These are phyloP conservation scores for Thraustotheca clavata DNA, from an alignment of 352 stramenopile species.

Conservation along the genomic window DNA sequence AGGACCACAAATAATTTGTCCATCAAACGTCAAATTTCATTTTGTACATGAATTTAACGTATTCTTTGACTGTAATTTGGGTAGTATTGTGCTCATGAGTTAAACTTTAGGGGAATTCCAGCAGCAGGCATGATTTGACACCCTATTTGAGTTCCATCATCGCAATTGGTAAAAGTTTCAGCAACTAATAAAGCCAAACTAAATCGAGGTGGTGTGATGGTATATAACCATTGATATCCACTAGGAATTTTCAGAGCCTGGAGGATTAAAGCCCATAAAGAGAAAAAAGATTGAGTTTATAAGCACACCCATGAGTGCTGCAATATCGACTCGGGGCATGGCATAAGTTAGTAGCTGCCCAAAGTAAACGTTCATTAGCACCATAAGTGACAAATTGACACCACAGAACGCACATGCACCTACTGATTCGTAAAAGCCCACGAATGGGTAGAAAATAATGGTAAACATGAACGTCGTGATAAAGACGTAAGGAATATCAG, in stretches of 20 bases:
- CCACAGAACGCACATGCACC: background rate
- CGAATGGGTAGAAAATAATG: slow-evolving; percentile 42
- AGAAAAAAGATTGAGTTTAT: slow-evolving; percentile 44
- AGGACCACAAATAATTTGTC: slow-evolving; percentile 27
- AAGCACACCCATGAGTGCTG: slow-evolving; percentile 35
- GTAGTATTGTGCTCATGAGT: background rate
- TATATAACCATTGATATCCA: slow-evolving; percentile 52
- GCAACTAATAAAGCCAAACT: slow-evolving; percentile 36
- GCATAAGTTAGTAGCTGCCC: slow-evolving; percentile 36
- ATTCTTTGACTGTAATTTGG: slow-evolving; percentile 28
- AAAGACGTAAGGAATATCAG: slow-evolving; percentile 60
- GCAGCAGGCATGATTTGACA: slow-evolving; percentile 1
- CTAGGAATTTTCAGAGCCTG: slow-evolving; percentile 36
- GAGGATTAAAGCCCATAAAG: slow-evolving; percentile 48
- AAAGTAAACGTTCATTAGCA: slow-evolving; percentile 41
- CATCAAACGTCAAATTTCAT: slow-evolving; percentile 29
- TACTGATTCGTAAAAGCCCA: slow-evolving; percentile 35
- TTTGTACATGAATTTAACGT: slow-evolving; percentile 25
- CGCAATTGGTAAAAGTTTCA: slow-evolving; percentile 25
- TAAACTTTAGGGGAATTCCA: background rate
- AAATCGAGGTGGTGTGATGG: slow-evolving; percentile 38
- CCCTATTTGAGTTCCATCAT: background rate
- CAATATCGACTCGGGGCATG: slow-evolving; percentile 31
- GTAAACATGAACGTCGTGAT: slow-evolving; percentile 32
- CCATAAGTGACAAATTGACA: slow-evolving; percentile 28